Conservation (phyloP, 192 early-diverging fungal species). For the Coemansia sp. region DNA sequence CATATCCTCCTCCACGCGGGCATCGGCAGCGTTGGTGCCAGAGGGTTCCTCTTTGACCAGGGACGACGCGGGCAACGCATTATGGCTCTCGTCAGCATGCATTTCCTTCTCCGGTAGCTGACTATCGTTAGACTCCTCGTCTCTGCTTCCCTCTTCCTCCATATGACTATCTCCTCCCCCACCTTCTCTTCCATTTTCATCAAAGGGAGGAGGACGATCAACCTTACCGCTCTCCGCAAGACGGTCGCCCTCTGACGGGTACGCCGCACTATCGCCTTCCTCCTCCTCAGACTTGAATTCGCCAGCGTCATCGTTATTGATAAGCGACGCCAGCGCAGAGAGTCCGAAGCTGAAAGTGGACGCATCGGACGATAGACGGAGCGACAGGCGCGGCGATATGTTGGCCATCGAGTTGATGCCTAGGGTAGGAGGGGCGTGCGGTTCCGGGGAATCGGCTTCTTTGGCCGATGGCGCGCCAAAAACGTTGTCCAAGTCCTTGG, state of each 20-base stretch:
- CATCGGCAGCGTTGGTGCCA: not conserved
- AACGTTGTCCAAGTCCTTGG: not conserved
- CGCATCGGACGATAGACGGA: constrained; percentile 37
- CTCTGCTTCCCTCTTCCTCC: not conserved
- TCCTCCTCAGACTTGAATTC: not conserved
- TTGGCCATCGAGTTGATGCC: constrained; percentile 15
- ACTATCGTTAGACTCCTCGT: not conserved
- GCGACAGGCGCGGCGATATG: constrained; percentile 31
- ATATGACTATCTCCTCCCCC: not conserved
- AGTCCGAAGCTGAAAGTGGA: constrained; percentile 34
- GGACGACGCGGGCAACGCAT: not conserved
- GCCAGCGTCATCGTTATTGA: not conserved
- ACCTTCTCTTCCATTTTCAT: no score
- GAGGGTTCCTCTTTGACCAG: not conserved
- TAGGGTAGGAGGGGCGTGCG: constrained; percentile 3
- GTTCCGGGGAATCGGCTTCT: not conserved
- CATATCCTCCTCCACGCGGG: constrained; percentile 2
- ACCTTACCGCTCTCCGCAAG: not conserved
- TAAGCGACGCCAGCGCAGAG: constrained; percentile 21
- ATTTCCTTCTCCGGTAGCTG: no score
- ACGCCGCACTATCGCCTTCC: no score
- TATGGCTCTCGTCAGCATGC: not conserved
- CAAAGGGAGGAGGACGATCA: not conserved
- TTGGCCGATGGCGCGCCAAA: not conserved
- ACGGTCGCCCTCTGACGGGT: not conserved